These are phyloP conservation scores for Plasmodium billcollinsi DNA, from an alignment of 169 alveolate genomes.

Conservation along the genomic window DNA sequence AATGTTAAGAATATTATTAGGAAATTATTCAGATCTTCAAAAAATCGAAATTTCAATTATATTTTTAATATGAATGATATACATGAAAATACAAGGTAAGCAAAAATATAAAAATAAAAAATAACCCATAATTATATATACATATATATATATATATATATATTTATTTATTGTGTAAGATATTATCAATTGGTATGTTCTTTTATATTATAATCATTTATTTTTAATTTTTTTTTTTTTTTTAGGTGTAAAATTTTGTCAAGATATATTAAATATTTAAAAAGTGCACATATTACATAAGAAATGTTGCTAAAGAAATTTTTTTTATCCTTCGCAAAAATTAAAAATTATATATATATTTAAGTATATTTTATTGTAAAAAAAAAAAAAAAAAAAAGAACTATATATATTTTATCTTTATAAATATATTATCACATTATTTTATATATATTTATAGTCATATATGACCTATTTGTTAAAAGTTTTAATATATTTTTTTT, in stretches of 20 bases:
- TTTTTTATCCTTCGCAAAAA: too few species aligned
- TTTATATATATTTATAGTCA: too few species aligned
- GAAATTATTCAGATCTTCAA: slow-evolving; percentile 6
- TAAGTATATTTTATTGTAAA: too few species aligned
- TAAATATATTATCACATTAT: too few species aligned
- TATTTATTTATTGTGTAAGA: background rate
- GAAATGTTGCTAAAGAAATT: too few species aligned
- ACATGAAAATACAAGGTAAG: background rate
- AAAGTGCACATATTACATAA: background rate
- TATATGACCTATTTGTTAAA: too few species aligned
- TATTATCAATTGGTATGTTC: background rate
- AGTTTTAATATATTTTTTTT: too few species aligned
- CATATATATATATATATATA: too few species aligned
- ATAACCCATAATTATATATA: background rate
- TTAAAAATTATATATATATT: too few species aligned
- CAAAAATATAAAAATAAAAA: background rate
- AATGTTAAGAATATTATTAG: background rate
- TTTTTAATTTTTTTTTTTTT: background rate
- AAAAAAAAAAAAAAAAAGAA: too few species aligned
- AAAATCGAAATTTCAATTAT: background rate
- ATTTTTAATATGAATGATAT: background rate
- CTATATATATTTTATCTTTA: too few species aligned
- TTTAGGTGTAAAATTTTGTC: background rate
- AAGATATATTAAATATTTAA: background rate
- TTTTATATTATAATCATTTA: background rate